Conservation (phyloP, 179 eudicot genomes). For the Spinacia oleracea region DNA sequence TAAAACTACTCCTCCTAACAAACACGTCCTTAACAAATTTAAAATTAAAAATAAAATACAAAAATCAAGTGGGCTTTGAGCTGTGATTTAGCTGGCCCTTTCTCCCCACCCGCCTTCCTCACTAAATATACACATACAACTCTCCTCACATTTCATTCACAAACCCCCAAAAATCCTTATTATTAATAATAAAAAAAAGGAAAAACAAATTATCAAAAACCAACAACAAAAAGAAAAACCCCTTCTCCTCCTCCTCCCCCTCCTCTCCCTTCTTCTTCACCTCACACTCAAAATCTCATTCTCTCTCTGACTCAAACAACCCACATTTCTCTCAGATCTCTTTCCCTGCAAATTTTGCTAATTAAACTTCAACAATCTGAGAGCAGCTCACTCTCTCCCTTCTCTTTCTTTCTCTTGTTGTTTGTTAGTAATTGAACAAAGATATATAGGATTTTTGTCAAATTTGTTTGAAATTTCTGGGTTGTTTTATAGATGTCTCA, state of each 20-base stretch:
- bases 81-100: slow-evolving; percentile 80
- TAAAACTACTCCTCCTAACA: not conserved
- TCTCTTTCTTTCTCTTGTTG: not conserved
- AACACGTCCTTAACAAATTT: not conserved
- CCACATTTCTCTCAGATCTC: slow-evolving; percentile 32
- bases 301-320: not conserved
- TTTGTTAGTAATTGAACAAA: too few species aligned
- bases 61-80: slow-evolving; percentile 66
- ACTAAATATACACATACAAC: slow-evolving; percentile 34
- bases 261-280: slow-evolving; percentile 23
- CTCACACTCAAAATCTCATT: slow-evolving; percentile 33
- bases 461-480: not conserved
- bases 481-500: slow-evolving; percentile 44
- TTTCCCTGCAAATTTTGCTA: not conserved
- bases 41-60: not conserved
- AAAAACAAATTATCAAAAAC: not conserved
- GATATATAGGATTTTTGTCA: too few species aligned
- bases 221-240: not conserved
- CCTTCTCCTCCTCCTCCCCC: not conserved
- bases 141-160: slow-evolving; percentile 10
- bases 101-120: slow-evolving; percentile 22
- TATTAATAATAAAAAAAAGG: not conserved
- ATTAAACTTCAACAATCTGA: not conserved
- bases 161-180: slow-evolving; percentile 13
- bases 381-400: slow-evolving; percentile 8